Conservation (phyloP, 257 asterid genomes). For the Solanum etuberosum region DNA sequence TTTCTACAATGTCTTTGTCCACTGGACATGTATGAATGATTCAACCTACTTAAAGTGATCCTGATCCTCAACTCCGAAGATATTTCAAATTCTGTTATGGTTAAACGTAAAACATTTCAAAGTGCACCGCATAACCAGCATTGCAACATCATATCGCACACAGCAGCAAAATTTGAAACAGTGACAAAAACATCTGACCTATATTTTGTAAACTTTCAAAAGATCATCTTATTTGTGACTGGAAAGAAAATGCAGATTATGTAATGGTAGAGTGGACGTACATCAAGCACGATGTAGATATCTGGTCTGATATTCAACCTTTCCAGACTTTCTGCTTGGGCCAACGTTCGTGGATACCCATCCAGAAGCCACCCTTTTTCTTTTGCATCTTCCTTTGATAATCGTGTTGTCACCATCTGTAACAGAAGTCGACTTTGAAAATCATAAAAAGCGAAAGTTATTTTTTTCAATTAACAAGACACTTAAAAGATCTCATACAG, state of each 20-base stretch:
- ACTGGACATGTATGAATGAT: neutral
- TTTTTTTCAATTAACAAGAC: neutral
- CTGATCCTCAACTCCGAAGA: neutral
- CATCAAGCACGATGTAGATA: constrained; percentile 69
- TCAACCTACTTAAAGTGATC: neutral
- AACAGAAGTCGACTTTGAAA: constrained; percentile 11
- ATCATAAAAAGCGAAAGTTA: neutral
- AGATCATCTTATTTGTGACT: neutral
- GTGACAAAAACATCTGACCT: neutral
- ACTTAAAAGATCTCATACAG: constrained; percentile 36
- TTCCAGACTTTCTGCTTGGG: constrained; percentile 86
- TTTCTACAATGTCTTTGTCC: neutral
- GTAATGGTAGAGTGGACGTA: constrained; percentile 19
- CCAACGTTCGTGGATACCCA: constrained; percentile 78
- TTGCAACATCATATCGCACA: neutral
- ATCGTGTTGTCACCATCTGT: constrained; percentile 79
- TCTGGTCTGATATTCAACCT: constrained; percentile 72
- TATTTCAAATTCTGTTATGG: neutral
- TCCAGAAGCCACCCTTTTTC: constrained; percentile 97
- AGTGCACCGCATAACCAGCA: neutral
- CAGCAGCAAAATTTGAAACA: neutral
- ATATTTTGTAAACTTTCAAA: neutral
- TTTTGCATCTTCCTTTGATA: constrained; percentile 66
- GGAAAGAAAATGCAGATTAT: neutral
- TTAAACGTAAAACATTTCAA: neutral